Conservation (phyloP, 2,329 filamentous ascomycete species). For the Fusarium solani-melongenae region DNA sequence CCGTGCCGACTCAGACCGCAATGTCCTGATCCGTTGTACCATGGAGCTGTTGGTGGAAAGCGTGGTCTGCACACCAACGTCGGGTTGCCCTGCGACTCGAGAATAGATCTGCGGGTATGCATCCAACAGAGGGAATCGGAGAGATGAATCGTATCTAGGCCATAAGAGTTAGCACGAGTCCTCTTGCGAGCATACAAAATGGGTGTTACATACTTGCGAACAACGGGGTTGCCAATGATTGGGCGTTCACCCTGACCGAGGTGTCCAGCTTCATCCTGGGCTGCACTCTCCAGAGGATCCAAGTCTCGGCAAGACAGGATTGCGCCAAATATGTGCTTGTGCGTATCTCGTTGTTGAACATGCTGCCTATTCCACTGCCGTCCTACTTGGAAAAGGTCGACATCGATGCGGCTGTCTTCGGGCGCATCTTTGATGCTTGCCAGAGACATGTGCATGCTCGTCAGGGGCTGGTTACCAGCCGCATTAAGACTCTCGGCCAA, state of each 20-base stretch:
- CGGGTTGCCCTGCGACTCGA: slow-evolving; percentile 49
- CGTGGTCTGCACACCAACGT: slow-evolving; percentile 61
- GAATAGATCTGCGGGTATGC: slow-evolving; percentile 85
- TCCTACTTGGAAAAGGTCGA: slow-evolving; percentile 48
- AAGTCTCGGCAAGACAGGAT: slow-evolving; percentile 40
- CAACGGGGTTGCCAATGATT: slow-evolving; percentile 42
- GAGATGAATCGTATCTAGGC: slow-evolving; percentile 57
- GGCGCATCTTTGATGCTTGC: slow-evolving; percentile 45
- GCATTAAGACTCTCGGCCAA: slow-evolving; percentile 76
- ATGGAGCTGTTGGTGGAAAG: slow-evolving; percentile 82
- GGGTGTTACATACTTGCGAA: slow-evolving; percentile 40
- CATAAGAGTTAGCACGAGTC: neutral
- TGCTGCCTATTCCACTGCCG: slow-evolving; percentile 25
- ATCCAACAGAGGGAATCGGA: slow-evolving; percentile 81
- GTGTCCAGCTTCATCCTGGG: slow-evolving; percentile 2
- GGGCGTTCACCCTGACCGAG: slow-evolving; percentile 29
- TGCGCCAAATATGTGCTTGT: slow-evolving; percentile 45
- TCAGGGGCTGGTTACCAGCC: slow-evolving; percentile 83
- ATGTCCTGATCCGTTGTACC: slow-evolving; percentile 72
- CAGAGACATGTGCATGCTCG: slow-evolving; percentile 76
- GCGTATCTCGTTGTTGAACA: slow-evolving; percentile 7
- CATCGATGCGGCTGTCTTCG: slow-evolving; percentile 44
- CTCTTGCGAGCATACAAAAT: too few relatives aligned
- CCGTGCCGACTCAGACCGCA: slow-evolving; percentile 73
- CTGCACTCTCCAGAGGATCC: slow-evolving; percentile 3